Base-by-base conservation (phyloP, 768 basidiomycete genomes). In the Kwoniella sp. region DNA sequence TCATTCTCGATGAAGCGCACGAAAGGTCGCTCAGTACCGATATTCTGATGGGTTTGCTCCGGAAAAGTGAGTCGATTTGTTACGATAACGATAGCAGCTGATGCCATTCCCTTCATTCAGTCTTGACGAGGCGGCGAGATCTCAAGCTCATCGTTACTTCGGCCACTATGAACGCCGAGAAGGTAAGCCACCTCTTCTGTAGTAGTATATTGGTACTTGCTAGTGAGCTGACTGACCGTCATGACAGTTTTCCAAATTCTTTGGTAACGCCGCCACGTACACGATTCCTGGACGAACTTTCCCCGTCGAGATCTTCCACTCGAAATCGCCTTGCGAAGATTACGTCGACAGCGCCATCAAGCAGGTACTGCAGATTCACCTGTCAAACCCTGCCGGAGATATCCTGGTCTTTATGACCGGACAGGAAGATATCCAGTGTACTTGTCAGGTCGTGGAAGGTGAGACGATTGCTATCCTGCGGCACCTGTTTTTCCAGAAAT, bases 161-260 rank as follows among this genome's bases (percentile, higher is more conserved):
- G 8, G 96, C 96, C 2, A 99, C 96, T 2, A 99, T 99, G 96
- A 99, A 99, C 78, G 91, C 96, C 0, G 93, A 96, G 55, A 99
- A 99, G 88, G 93, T 91, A 45, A 20, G 15, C 37, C 28, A n/a
- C 2, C 2, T 29, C 13, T 50, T 8, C 41, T 17, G 4, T 8
- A 8, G 20, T 13, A 5, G 5, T 13, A 34, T 34, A 34, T 5
- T 34, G 13, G 5, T 34, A 13, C 34, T 45, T 45, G 41, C 4
- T 17, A 45, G 8, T 3, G 4, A 3, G 15, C 41, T 45, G 41
- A 38, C n/a, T 37, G 12, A 17, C 41, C 41, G 20, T 20, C 41
- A 45, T 37, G 9, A 17, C 41, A 65, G 92, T 99, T 99, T 82
- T 96, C 96, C 17, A 83, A 82, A 15, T 98, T 99, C 81, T 99